These are phyloP conservation scores for Rhodocollybia butyracea DNA, from an alignment of 768 basidiomycete species.

Conservation along the genomic window DNA sequence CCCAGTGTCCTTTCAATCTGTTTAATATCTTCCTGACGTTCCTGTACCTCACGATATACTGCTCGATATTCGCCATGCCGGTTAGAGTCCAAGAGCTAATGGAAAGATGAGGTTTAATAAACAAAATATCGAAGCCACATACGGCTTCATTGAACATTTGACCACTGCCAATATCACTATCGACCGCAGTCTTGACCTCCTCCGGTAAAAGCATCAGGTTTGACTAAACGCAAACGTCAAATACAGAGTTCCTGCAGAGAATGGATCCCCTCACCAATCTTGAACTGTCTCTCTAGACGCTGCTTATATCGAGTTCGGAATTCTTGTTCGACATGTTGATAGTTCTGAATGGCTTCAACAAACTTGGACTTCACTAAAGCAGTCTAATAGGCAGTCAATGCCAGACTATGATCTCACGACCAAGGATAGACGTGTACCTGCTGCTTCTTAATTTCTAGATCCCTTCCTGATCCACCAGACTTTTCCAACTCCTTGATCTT, in stretches of 20 bases:
- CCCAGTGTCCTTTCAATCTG: slow-evolving; percentile 91
- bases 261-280: slow-evolving; percentile 56
- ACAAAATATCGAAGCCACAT: slow-evolving; percentile 16
- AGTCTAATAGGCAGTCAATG: background rate
- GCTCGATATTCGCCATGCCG: slow-evolving; percentile 87
- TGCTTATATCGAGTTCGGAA: slow-evolving; percentile 77
- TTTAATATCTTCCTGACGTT: slow-evolving; percentile 92
- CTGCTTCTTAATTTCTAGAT: slow-evolving; percentile 72
- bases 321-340: slow-evolving; percentile 79
- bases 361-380: slow-evolving; percentile 54
- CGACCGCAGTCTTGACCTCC: slow-evolving; percentile 82
- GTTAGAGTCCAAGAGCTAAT: slow-evolving; percentile 86
- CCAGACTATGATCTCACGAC: background rate
- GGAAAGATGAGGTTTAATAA: background rate
- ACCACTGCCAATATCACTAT: slow-evolving; percentile 74
- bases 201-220: slow-evolving; percentile 91
- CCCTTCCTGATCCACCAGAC: slow-evolving; percentile 61
- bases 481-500: slow-evolving; percentile 70
- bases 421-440: slow-evolving; percentile 44
- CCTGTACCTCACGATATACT: slow-evolving; percentile 94
- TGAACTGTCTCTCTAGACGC: slow-evolving; percentile 82
- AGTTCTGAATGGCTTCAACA: slow-evolving; percentile 81
- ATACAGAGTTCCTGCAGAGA: background rate
- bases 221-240: slow-evolving; percentile 48
- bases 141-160: slow-evolving; percentile 93